These are phyloP conservation scores for Rhizodiscina lignyota DNA, from an alignment of 495 filamentous ascomycete genomes.

Conservation along the genomic window DNA sequence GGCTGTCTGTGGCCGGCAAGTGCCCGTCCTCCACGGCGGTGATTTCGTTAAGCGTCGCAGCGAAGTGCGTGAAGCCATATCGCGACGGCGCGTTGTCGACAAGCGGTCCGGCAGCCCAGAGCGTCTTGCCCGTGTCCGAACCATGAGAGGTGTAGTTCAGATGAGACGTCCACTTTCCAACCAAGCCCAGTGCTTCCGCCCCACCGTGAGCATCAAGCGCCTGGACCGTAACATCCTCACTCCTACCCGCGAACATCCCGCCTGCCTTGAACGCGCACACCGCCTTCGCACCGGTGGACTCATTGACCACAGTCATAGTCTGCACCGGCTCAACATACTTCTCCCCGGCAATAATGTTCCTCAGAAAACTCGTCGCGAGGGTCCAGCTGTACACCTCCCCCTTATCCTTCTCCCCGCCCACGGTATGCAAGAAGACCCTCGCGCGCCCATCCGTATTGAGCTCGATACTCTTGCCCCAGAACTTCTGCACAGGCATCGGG, in stretches of 20 bases:
- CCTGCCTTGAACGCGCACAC: slow-evolving; percentile 75
- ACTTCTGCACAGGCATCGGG: slow-evolving; percentile 81
- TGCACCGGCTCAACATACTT: slow-evolving; percentile 96
- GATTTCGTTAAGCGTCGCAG: slow-evolving; percentile 74
- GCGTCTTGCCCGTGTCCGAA: slow-evolving; percentile 30
- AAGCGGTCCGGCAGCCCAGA: slow-evolving; percentile 65
- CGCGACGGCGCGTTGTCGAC: slow-evolving; percentile 58
- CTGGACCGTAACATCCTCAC: slow-evolving; percentile 72
- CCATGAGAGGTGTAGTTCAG: slow-evolving; percentile 42
- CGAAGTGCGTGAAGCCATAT: slow-evolving; percentile 80
- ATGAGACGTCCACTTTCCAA: slow-evolving; percentile 70
- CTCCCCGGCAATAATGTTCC: slow-evolving; percentile 94
- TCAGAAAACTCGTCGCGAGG: slow-evolving; percentile 70
- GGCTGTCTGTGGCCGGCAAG: slow-evolving; percentile 63
- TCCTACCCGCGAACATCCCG: slow-evolving; percentile 90
- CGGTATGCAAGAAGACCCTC: slow-evolving; percentile 46
- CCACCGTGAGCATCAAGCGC: slow-evolving; percentile 46
- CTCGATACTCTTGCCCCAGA: slow-evolving; percentile 95
- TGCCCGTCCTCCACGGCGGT: slow-evolving; percentile 58
- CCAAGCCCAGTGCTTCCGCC: slow-evolving; percentile 42
- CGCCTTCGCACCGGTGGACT: slow-evolving; percentile 63
- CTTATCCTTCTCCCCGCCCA: neutral
- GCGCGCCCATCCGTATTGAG: slow-evolving; percentile 80
- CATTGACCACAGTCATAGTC: slow-evolving; percentile 64
- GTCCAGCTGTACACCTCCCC: slow-evolving; percentile 57